Evolutionary conservation across 2,329 filamentous ascomycete genomes (phyloP).

Genomic region (Raffaelea ambrosiae): DNA sequence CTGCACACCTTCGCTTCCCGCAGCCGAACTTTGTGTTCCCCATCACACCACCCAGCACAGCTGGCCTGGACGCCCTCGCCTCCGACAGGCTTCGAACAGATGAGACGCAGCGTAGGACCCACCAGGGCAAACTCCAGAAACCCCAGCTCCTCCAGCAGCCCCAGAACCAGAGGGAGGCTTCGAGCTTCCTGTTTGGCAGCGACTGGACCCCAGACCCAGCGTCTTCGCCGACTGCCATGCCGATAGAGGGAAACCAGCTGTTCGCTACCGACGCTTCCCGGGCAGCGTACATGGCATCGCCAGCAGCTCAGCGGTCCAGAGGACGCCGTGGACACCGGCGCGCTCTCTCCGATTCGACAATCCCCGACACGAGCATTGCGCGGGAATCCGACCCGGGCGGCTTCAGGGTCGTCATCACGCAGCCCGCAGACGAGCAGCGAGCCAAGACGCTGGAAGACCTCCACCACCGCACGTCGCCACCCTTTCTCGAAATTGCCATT

Average conservation of each 20-base stretch:
- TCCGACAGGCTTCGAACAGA: conserved; percentile 21
- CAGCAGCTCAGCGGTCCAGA: background rate
- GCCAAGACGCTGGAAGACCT: conserved; percentile 56
- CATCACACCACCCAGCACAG: conserved; percentile 50
- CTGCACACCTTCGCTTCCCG: conserved; percentile 51
- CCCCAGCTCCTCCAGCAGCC: background rate
- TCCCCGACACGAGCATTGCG: conserved; percentile 51
- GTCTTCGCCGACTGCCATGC: conserved; percentile 23
- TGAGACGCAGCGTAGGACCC: conserved; percentile 4
- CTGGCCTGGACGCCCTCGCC: conserved; percentile 41
- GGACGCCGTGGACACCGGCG: conserved; percentile 39
- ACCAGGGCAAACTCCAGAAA: conserved; percentile 1
- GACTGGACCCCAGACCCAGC: conserved; percentile 36
- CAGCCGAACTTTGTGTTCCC: conserved; percentile 54
- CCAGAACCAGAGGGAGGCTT: background rate
- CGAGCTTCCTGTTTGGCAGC: conserved; percentile 19
- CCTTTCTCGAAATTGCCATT: conserved; percentile 60
- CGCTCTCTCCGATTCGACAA: conserved; percentile 68
- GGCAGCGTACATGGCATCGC: conserved; percentile 12
- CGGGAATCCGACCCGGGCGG: conserved; percentile 54
- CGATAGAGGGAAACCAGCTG: conserved; percentile 12
- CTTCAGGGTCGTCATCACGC: conserved; percentile 74
- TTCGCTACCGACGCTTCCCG: background rate
- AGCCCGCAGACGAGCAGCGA: conserved; percentile 50
- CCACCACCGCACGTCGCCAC: conserved; percentile 42